Base-by-base conservation (phyloP, 768 basidiomycete species). In the Cystofilobasidium bisporidii region DNA sequence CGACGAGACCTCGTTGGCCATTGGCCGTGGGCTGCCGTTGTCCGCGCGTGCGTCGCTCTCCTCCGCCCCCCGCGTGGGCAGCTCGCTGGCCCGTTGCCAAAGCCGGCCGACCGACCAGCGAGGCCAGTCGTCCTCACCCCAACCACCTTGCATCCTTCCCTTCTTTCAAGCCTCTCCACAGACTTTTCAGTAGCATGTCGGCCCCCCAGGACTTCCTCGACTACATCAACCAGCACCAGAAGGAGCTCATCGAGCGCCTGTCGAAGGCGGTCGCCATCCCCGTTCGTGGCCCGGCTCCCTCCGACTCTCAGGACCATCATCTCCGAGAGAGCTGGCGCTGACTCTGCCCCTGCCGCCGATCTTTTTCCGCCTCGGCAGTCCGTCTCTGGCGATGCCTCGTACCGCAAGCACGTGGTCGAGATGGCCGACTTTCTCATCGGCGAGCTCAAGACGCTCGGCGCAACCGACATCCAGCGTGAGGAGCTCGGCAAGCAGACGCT, bases 341-440 rank as follows among this genome's bases (percentile, higher is more conserved):
- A 22, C 47, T 18, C 12, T 47, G 63, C 64, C 14, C 65, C 73
- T 48, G n/a, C 70, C 69, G 61, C 72, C 74, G 58, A 69, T 72
- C 33, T 71, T 64, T n/a, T 71, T 72, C 10, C 43, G 20, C 40
- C 40, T 41, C n/a, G 20, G 24, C 58, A 78, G 77, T 69, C 68
- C 26, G 76, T 78, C 26, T 78, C 77, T 48, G 76, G 76, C 14
- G 76, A 78, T 14, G 63, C 76, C 20, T 71, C 71, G 74, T 77
- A 70, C 70, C 73, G 87, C n/a, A 60, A 81, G 56, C 86, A 91
- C 76, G 90, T 93, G 70, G 80, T 88, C 74, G 81, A 80, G 71
- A 99, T 99, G 96, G 87, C 85, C 0, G 79, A 85, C 41, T 98
- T 86, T 84, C 82, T 97, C 65, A 81, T 88, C 67, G 76, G 73